Base-by-base conservation (phyloP, 148 eudicot genomes). In the Rhododendron kiyosumense region DNA sequence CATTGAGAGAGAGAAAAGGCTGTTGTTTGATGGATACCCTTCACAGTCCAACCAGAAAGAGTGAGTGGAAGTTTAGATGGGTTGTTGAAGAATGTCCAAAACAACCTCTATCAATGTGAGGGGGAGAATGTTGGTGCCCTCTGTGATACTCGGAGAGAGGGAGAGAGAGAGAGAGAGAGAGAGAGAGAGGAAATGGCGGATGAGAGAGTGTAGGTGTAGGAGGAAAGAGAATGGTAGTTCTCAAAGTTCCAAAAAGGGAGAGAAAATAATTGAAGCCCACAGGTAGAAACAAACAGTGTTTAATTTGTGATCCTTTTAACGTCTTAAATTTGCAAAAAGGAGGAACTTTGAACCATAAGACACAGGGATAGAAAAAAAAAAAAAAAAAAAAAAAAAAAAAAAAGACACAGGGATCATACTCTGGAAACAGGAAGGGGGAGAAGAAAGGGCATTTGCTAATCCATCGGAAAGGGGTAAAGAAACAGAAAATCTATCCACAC, bases 81-180 rank as follows among this genome's bases (percentile, higher is more conserved):
- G 77, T 43, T 65, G 76, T 83, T 83, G 54, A 41, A 61, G 76
- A 83, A 83, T 63, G 77, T 63, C 24, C 13, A 28, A 63, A 83
- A 12, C 32, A 69, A n/a, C 18, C 54, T 30, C 51, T 15, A 1
- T 8, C 14, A 32, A 26, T 22, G 14, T 0, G 83, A 59, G 75
- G 51, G 18, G 65, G 74, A 63, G 52, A 81, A 38, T 61, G 84
- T 83, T 26, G 36, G 38, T 83, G 20, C 51, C n/a, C 11, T 11
- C n/a, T 8, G 6, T 36, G 49, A 28, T 5, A 15, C 8, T 38
- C 14, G 5, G n/a, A 34, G 24, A 57, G 38, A 57, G 52, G 26
- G 34, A 32, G 52, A 69, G 82, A 51, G 63, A 83, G 78, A 83
- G 85, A 83, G 6, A 81, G 57, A 79, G 48, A 79, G 48, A 75